Base-by-base conservation (phyloP, 75 land plant species). In the Ceratopteris richardii region DNA sequence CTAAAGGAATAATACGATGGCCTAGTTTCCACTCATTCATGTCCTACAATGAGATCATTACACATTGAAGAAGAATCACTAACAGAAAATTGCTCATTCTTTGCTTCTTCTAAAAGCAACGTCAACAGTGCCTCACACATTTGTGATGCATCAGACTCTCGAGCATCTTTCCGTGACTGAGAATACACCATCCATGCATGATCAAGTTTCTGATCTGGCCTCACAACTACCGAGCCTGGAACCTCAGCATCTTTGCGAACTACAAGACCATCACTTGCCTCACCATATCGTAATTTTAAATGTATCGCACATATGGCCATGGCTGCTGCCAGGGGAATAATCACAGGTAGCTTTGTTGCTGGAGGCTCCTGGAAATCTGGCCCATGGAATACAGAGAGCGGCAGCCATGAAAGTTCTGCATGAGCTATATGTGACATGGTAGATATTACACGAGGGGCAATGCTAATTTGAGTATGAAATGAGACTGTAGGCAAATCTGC, bases 141-240 rank as follows among this genome's bases (percentile, higher is more conserved):
- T 46, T 89, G 85, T 25, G 92, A 73, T 25, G 98, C 85, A 70
- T 78, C 78, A 4, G 85, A 72, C 37, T 93, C 96, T 20, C 42
- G 24, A 37, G 89, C 60, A 21, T 76, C 82, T 58, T 70, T 73
- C 27, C 66, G 73, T 27, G 80, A 65, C 0, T 85, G 66, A 29
- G 97, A 84, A 46, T 93, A 93, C 16, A 90, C 96, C 98, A 94
- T 94, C 98, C 98, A 94, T 16, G 91, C 98, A 73, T 94, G 98
- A 63, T 94, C 98, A 62, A 94, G 22, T 43, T 90, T 94, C 61
- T 74, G 80, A 29, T 73, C 71, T 42, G 83, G 96, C 20, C 83
- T 64, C 14, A 94, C 96, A 16, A 86, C 98, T 43, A 83, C 65
- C 7, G 98, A 94, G 1, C 98, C 98, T 0, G 98, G 98, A 36